phyloP scores from a whole-genome alignment of 306 rosid species.

The Canavalia ensiformis region DNA sequence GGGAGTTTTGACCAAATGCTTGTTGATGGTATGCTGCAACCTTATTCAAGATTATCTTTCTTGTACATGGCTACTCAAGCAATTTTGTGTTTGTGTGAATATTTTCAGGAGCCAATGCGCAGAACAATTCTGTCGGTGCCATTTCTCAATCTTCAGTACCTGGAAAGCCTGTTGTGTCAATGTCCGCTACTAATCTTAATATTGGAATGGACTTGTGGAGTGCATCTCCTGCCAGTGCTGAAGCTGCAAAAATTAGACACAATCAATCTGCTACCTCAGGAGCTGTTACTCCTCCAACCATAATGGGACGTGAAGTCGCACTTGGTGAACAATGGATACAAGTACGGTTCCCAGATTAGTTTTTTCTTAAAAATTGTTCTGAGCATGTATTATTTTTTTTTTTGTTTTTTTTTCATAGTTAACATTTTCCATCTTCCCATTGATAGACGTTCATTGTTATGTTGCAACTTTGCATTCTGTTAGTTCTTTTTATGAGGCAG shows the following conservation, averaged over 20 bases:
- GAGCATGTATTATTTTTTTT: not conserved
- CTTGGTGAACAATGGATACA: slow-evolving; percentile 79
- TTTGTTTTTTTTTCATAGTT: not conserved
- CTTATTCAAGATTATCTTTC: slow-evolving; percentile 25
- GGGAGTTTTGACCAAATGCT: slow-evolving; percentile 91
- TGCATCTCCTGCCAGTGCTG: slow-evolving; percentile 60
- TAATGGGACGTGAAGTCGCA: slow-evolving; percentile 63
- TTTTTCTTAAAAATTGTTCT: slow-evolving; percentile 17
- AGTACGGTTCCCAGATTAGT: slow-evolving; percentile 50
- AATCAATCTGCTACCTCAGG: slow-evolving; percentile 61
- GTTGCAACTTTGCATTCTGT: not conserved
- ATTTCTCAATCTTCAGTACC: slow-evolving; percentile 59
- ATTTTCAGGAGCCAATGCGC: slow-evolving; percentile 75
- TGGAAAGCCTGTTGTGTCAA: slow-evolving; percentile 63
- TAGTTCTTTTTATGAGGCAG: not conserved
- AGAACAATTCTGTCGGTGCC: slow-evolving; percentile 56
- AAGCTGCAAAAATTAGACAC: slow-evolving; percentile 64
- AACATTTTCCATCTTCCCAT: not conserved
- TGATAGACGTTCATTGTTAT: not conserved
- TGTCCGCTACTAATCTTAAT: slow-evolving; percentile 77
- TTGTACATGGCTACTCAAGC: slow-evolving; percentile 21
- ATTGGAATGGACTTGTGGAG: slow-evolving; percentile 90
- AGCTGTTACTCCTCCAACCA: slow-evolving; percentile 51
- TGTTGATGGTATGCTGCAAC: slow-evolving; percentile 68
- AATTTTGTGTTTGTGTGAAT: slow-evolving; percentile 39